These are phyloP conservation scores for Neofusicoccum umdonicola DNA, from an alignment of 2,329 filamentous ascomycete species.

Conservation along the genomic window DNA sequence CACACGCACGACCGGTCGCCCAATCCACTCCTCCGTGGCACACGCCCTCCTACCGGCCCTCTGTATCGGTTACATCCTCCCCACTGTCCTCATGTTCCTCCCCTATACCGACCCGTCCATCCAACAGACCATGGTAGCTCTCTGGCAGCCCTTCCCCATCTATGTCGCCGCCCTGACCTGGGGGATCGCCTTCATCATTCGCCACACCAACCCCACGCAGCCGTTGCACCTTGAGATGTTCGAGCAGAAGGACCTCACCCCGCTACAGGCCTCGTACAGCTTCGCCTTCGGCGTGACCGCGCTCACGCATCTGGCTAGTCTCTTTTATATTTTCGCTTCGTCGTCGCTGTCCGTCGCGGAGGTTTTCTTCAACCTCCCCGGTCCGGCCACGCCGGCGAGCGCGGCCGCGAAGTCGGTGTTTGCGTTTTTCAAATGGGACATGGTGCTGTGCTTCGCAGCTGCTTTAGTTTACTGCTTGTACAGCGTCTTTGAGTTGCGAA, in stretches of 20 bases:
- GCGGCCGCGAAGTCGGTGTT: background rate
- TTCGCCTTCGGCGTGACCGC: background rate
- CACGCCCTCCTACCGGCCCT: slow-evolving; percentile 25
- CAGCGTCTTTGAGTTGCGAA: slow-evolving; percentile 10
- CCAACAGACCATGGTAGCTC: slow-evolving; percentile 22
- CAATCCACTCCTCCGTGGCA: slow-evolving; percentile 21
- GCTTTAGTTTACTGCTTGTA: slow-evolving; percentile 13
- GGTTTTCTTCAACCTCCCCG: slow-evolving; percentile 15
- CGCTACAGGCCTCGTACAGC: background rate
- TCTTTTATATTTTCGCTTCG: background rate
- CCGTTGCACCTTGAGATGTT: background rate
- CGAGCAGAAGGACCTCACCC: background rate
- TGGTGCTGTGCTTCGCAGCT: background rate
- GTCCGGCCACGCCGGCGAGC: background rate
- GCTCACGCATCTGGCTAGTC: background rate
- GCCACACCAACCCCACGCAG: background rate
- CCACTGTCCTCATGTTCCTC: slow-evolving; percentile 26
- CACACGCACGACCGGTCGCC: slow-evolving; percentile 18
- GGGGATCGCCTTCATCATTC: background rate
- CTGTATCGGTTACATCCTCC: slow-evolving; percentile 25
- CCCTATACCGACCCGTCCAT: slow-evolving; percentile 20
- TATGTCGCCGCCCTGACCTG: background rate
- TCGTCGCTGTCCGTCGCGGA: background rate
- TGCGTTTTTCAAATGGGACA: slow-evolving; percentile 13
- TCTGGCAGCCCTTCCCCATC: slow-evolving; percentile 22